Percentiles rank a stretch among this genome's conserved stretches.
Conservation (phyloP, 75 land plant genomes). For the Selaginella tamariscina region DNA sequence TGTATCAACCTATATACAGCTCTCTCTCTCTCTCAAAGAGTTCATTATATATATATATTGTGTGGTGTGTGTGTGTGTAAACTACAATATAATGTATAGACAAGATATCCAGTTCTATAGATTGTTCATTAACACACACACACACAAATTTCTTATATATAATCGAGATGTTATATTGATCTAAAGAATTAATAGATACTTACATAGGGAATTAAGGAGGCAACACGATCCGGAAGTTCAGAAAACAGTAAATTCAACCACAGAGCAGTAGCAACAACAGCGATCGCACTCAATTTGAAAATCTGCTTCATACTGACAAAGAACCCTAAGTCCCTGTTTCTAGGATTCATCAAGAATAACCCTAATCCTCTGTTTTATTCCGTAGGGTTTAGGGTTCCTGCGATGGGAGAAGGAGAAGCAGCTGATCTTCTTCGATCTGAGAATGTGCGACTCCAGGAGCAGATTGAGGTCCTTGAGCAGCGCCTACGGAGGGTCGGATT, state of each 20-base stretch:
- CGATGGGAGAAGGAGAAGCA: slow-evolving; percentile 15
- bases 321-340: background rate
- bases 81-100: no score
- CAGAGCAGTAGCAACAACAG: background rate
- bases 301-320: slow-evolving; percentile 23
- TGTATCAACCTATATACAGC: no score
- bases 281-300: slow-evolving; percentile 19
- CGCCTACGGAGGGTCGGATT: background rate
- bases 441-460: slow-evolving; percentile 19
- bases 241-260: slow-evolving; percentile 20
- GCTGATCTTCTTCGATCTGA: slow-evolving; percentile 17
- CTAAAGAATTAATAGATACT: no score
- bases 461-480: slow-evolving; percentile 1
- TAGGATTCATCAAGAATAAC: background rate
- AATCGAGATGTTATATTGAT: no score
- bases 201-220: slow-evolving; percentile 20
- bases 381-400: background rate
- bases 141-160: no score
- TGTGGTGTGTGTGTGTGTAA: no score
- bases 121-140: no score
- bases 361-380: no score
- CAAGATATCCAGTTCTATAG: no score
- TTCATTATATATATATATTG: no score
- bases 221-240: slow-evolving; percentile 15
- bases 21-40: no score